These are phyloP conservation scores for Debaryomyces sp. DNA, from an alignment of 1,139 yeast species.

Conservation along the genomic window DNA sequence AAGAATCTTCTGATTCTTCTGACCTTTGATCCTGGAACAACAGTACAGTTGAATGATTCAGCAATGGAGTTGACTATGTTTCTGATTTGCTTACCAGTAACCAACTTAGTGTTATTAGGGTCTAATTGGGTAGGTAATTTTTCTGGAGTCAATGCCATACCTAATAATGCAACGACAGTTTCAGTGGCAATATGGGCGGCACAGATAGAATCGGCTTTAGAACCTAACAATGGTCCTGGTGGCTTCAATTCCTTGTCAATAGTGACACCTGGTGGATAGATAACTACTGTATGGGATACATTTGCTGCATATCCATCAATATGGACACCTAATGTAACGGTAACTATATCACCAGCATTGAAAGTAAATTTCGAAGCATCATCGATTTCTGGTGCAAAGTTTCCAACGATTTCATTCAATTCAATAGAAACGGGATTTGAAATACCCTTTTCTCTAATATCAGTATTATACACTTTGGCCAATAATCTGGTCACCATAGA, in stretches of 20 bases:
- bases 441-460: slow-evolving; percentile 80
- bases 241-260: slow-evolving; percentile 44
- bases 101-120: slow-evolving; percentile 27
- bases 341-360: slow-evolving; percentile 81
- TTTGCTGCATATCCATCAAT: slow-evolving; percentile 93
- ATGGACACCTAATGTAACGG: slow-evolving; percentile 83
- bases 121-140: slow-evolving; percentile 57
- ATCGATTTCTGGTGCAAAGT: slow-evolving; percentile 85
- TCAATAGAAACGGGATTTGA: slow-evolving; percentile 90
- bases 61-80: slow-evolving; percentile 81
- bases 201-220: slow-evolving; percentile 84
- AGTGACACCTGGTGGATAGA: slow-evolving; percentile 63
- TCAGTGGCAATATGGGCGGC: slow-evolving; percentile 91
- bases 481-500: slow-evolving; percentile 63
- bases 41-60: slow-evolving; percentile 73
- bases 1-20: slow-evolving; percentile 90
- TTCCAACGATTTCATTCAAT: slow-evolving; percentile 74
- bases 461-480: slow-evolving; percentile 53
- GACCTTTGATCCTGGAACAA: slow-evolving; percentile 90
- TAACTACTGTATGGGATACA: slow-evolving; percentile 82
- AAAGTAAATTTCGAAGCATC: slow-evolving; percentile 58
- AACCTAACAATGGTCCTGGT: slow-evolving; percentile 77
- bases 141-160: slow-evolving; percentile 74
- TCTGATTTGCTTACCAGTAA: slow-evolving; percentile 74
- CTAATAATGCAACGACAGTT: slow-evolving; percentile 73